Base-by-base conservation (phyloP, 1,139 yeast genomes). In the Saccharomycopsis hybrid region DNA sequence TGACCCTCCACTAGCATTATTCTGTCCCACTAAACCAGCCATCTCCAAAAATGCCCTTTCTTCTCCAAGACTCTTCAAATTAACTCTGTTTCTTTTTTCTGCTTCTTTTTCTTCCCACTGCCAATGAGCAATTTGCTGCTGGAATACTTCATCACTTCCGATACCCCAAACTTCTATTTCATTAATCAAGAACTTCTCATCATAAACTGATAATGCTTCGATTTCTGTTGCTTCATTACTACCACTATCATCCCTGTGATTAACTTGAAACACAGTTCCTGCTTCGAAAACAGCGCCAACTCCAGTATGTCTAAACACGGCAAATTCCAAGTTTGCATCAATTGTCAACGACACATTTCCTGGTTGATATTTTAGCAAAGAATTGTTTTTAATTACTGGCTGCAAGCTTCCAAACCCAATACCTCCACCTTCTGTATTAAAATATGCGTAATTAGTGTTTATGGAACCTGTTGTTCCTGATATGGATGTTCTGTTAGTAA, bases 31-130 rank as follows among this genome's bases (percentile, higher is more conserved):
- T 8, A 90, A 63, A 0, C 97, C 97, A 0, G 88, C 97, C 90
- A 90, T 77, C 58, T 89, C 97, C 57, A 90, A 67, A 48, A 90
- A 70, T 1, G 96, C 96, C 46, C 90, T 68, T 50, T 89, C 96
- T 59, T 89, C 97, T 1, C 84, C 86, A 59, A 85, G 62, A 52
- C 73, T 77, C 51, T 76, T 74, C 40, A 82, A 54, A 59, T 88
- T 87, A 3, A 89, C 77, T 36, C 77, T 72, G 59, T 82, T 86
- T 51, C 97, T 71, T 35, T 88, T 82, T 58, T 79, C 77, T 0
- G 95, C 95, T 62, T 87, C 96, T 47, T 80, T 73, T 60, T 85
- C 85, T 62, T 90, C 97, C 96, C 96, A 88, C 60, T 83, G 90
- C 94, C 96, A 85, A 55, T 77, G 78, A 59, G 77, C 78, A 51